Base-by-base conservation (phyloP, 2,329 filamentous ascomycete species). In the Lachnellula arida region DNA sequence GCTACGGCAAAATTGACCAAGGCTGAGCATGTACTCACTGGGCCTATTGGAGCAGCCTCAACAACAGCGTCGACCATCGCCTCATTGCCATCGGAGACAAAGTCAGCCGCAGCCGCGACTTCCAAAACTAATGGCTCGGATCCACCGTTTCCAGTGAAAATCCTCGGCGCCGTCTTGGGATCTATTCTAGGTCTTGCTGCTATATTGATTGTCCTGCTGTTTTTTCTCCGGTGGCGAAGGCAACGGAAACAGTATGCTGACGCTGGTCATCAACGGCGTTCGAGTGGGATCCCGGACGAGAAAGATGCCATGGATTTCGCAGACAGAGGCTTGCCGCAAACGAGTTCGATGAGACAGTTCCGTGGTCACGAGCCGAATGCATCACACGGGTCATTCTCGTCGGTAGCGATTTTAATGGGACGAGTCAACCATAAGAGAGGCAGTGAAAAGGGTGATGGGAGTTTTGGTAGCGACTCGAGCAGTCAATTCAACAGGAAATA, bases 111-210 rank as follows among this genome's bases (percentile, higher is more conserved):
- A 11, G 63, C 9, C 28, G 28, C 67, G 15, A 60, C 65, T 5
- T 64, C 70, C 40, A 59, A 68, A n/a, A 71, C 73, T 40, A 70
- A 68, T 28, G 69, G 68, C 42, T 63, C 63, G 54, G 62, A 68
- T 58, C 62, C 65, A 25, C 72, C 78, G 61, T 55, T 66, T 65
- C 68, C 75, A 79, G 55, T 72, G 63, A 84, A 84, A 7, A 87
- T 96, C 28, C 79, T 97, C 1, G 92, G 89, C 35, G 89, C 89
- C 50, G 89, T 89, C 0, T 78, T 97, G 1, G 91, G 92, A 12
- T 85, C 86, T n/a, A 84, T 96, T 22, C 81, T 89, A 51, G 91
- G 88, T 17, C 75, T 91, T 51, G 84, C 87, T 19, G 73, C 67
- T 3, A 56, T 70, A 6, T 54, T 70, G 14, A 54, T 70, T 17